Conservation (phyloP, 2,329 filamentous ascomycete genomes). For the Alternaria infectoria region DNA sequence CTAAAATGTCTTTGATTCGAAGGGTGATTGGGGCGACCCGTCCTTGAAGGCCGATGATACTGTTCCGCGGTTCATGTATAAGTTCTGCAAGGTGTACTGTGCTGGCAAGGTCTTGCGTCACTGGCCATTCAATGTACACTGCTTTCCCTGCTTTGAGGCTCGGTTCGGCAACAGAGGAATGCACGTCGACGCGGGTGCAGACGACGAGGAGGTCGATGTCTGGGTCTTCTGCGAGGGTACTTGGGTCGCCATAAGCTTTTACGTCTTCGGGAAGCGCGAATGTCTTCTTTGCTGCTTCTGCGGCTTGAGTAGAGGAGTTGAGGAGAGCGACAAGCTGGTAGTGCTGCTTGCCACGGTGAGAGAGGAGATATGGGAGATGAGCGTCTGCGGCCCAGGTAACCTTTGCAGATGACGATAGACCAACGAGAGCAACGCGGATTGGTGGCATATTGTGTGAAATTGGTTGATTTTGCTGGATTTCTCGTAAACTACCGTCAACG, state of each 20-base stretch:
- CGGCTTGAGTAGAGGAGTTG: slow-evolving; percentile 53
- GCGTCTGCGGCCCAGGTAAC: slow-evolving; percentile 62
- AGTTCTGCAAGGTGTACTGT: slow-evolving; percentile 49
- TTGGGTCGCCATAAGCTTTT: slow-evolving; percentile 54
- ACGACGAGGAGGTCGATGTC: slow-evolving; percentile 56
- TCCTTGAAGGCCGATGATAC: slow-evolving; percentile 55
- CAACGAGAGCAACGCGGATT: slow-evolving; percentile 64
- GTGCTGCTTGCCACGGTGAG: slow-evolving; percentile 38
- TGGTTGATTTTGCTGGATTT: background rate
- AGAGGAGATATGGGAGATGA: slow-evolving; percentile 66
- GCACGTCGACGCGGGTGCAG: slow-evolving; percentile 61
- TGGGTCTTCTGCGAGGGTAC: slow-evolving; percentile 50
- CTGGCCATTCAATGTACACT: slow-evolving; percentile 61
- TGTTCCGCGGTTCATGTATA: background rate
- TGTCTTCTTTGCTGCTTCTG: slow-evolving; percentile 48
- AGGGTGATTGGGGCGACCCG: slow-evolving; percentile 45
- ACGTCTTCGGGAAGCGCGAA: slow-evolving; percentile 46
- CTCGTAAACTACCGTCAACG: background rate
- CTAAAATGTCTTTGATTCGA: slow-evolving; percentile 51
- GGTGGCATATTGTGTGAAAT: slow-evolving; percentile 50
- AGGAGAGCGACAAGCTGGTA: slow-evolving; percentile 56
- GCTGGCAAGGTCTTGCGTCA: slow-evolving; percentile 46
- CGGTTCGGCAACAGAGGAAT: slow-evolving; percentile 55
- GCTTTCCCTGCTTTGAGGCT: slow-evolving; percentile 60
- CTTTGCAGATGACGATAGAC: slow-evolving; percentile 60